Conservation (phyloP, 345 rosid species). For the Arabidopsis suecica region DNA sequence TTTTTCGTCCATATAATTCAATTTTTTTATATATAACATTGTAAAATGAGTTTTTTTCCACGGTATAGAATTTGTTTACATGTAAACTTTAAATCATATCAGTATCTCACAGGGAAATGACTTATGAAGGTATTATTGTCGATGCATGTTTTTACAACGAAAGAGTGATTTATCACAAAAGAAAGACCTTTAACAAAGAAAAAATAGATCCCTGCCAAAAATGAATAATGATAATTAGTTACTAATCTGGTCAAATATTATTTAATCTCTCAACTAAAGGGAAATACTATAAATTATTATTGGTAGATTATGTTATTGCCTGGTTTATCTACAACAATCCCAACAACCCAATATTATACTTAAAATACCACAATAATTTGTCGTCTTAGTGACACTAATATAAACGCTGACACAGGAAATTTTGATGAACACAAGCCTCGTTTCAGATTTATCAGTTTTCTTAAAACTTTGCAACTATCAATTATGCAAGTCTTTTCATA, state of each 20-base stretch:
- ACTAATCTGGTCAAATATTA: slow-evolving; percentile 38
- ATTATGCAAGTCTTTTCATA: slow-evolving; percentile 27
- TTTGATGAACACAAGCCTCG: slow-evolving; percentile 5
- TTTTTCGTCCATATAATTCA: too few species aligned
- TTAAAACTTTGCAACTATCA: slow-evolving; percentile 14
- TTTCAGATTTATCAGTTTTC: neutral
- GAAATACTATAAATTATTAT: neutral
- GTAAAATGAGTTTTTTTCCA: neutral
- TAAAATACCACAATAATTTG: neutral
- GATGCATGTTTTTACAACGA: neutral
- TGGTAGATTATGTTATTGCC: slow-evolving; percentile 12
- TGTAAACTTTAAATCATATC: neutral
- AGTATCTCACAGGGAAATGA: neutral
- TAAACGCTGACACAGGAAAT: slow-evolving; percentile 15
- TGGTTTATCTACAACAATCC: slow-evolving; percentile 23
- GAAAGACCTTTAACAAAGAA: neutral
- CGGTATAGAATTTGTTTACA: neutral
- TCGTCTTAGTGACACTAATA: slow-evolving; percentile 13
- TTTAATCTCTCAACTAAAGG: slow-evolving; percentile 27
- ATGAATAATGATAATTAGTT: slow-evolving; percentile 7
- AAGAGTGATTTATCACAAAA: neutral
- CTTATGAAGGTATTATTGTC: neutral
- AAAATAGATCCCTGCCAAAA: neutral
- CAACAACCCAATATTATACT: slow-evolving; percentile 41
- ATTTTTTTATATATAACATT: neutral